Base-by-base conservation (phyloP, 768 basidiomycete genomes). In the Rhodotorula paludigena region DNA sequence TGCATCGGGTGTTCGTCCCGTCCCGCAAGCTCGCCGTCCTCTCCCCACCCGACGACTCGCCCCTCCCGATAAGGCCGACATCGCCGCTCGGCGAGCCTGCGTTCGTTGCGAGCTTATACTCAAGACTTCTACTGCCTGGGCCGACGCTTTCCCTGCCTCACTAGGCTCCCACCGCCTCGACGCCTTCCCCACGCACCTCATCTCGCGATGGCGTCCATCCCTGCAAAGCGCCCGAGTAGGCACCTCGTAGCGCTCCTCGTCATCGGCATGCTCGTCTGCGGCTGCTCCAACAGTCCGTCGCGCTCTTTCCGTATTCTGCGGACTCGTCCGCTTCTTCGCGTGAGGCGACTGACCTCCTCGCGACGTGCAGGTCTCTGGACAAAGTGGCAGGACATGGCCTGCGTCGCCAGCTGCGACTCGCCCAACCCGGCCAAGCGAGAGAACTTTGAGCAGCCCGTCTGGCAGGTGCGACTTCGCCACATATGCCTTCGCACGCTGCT, bases 361-460 rank as follows among this genome's bases (percentile, higher is more conserved):
- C 32, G 41, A 48, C 49, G 28, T 59, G 18, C 44, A 39, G 49
- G 53, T 30, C 45, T 71, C n/a, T 71, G 60, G 57, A 63, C 58
- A 30, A 79, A 79, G 68, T 78, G 64, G 32, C 65, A 75, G 74
- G 94, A 98, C 78, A 94, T 96, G 90, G 91, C 96, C 86, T 98
- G 94, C 76, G 93, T 97, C 51, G 91, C 91, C 82, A 89, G 93
- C 78, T 98, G 94, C 78, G 77, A 78, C 54, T 83, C 86, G 71
- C 83, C 84, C 44, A 81, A 89, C 78, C 83, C 86, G 4, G 68
- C 75, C 6, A 80, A 81, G 42, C 85, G 84, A 61, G 82, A 92
- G 56, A 83, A 90, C 38, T 98, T 89, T 77, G 92, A 97, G 76
- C 94, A 55, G 54, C 54, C 54, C 36, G 54, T 55, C 38, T 55